Evolutionary conservation across 2,329 filamentous ascomycete genomes (phyloP).

Genomic region (Cryphonectria parasitica): DNA sequence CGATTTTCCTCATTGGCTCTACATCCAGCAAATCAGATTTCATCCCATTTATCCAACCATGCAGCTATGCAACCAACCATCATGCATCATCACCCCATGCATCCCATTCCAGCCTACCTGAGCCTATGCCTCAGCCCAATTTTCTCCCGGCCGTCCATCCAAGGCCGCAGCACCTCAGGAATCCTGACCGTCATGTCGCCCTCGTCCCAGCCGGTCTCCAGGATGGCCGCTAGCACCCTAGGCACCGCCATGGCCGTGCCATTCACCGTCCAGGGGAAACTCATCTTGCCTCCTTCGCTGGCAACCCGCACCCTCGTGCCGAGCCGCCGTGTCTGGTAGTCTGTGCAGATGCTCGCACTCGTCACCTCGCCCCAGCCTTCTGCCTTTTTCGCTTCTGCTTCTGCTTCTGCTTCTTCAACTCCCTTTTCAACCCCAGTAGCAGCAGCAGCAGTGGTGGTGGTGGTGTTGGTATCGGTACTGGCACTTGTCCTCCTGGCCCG

Average conservation of each 20-base stretch:
- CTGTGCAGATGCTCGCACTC: conserved; percentile 86
- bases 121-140: conserved; percentile 55
- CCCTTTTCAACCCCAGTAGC: not conserved
- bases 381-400: conserved; percentile 39
- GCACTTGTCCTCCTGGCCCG: conserved; percentile 43
- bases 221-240: conserved; percentile 80
- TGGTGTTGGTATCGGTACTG: not conserved
- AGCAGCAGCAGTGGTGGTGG: not conserved
- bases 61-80: not conserved
- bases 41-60: no score
- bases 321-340: conserved; percentile 87
- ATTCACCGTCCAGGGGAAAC: conserved; percentile 89
- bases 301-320: conserved; percentile 70
- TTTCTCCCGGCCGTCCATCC: conserved; percentile 77
- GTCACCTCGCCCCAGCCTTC: conserved; percentile 93
- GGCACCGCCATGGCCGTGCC: conserved; percentile 93
- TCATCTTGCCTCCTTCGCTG: conserved; percentile 52
- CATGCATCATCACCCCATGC: no score
- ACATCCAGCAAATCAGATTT: not conserved
- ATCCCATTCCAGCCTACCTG: conserved; percentile 19
- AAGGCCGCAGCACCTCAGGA: conserved; percentile 78
- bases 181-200: conserved; percentile 67
- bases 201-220: conserved; percentile 92
- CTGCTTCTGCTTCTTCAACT: not conserved
- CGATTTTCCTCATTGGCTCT: no score